phyloP scores from a whole-genome alignment of 768 basidiomycete species.

The Boletus reticuloceps region DNA sequence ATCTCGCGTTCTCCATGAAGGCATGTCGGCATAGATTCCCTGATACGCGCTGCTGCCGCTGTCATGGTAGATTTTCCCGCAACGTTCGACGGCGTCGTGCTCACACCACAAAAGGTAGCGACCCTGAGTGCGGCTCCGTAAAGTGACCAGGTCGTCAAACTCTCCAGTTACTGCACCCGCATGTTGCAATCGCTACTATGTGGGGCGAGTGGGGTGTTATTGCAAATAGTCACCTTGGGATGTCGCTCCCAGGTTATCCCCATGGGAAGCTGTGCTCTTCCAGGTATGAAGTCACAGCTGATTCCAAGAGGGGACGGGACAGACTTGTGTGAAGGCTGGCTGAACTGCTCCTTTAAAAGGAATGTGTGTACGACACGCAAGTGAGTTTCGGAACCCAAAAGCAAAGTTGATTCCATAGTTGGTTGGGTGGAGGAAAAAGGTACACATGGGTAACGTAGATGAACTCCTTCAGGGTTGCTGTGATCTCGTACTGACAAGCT shows the following conservation, averaged over 20 bases:
- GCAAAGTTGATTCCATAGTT: neutral
- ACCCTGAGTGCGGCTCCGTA: slow-evolving; percentile 6
- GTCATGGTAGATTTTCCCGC: neutral
- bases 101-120: neutral
- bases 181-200: too few species aligned
- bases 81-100: neutral
- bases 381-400: neutral
- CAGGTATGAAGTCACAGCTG: neutral
- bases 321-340: too few species aligned
- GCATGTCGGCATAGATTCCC: slow-evolving; percentile 11
- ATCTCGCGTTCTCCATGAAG: too few species aligned
- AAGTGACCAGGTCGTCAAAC: neutral
- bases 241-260: too few species aligned
- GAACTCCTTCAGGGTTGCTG: slow-evolving; percentile 34
- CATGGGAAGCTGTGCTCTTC: too few species aligned
- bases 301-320: too few species aligned
- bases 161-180: too few species aligned
- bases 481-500: slow-evolving; percentile 19
- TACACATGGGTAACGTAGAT: slow-evolving; percentile 19
- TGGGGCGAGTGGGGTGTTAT: too few species aligned
- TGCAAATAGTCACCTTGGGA: too few species aligned
- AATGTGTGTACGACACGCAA: neutral
- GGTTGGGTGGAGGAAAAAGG: slow-evolving; percentile 1
- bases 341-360: neutral
- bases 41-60: neutral